Percentiles rank a stretch among this genome's conserved stretches.
These are phyloP conservation scores for Kuraishia piskuri DNA, from an alignment of 805 yeast genomes.

Conservation along the genomic window DNA sequence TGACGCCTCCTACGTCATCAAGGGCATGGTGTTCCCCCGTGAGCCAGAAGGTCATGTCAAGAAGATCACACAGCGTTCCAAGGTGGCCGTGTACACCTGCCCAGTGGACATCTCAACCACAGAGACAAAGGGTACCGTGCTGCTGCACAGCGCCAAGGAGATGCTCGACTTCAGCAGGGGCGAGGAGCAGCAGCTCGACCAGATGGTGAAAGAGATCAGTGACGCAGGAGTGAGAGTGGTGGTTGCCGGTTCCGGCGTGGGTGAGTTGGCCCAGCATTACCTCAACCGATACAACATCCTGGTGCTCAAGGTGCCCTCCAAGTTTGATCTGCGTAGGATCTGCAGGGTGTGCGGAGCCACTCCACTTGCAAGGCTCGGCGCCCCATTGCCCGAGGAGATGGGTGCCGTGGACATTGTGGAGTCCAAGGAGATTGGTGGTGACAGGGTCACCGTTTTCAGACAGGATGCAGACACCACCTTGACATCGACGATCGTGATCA, in stretches of 20 bases:
- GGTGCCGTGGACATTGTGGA: slow-evolving; percentile 84
- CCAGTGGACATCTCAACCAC: slow-evolving; percentile 93
- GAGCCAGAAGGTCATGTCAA: slow-evolving; percentile 93
- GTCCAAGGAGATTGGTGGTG: slow-evolving; percentile 94
- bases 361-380: slow-evolving; percentile 88
- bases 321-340: slow-evolving; percentile 88
- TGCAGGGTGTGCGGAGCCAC: slow-evolving; percentile 97
- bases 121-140: slow-evolving; percentile 97
- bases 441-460: slow-evolving; percentile 88
- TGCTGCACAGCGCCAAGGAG: slow-evolving; percentile 92
- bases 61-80: slow-evolving; percentile 50
- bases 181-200: slow-evolving; percentile 90
- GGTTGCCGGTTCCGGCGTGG: slow-evolving; percentile 90
- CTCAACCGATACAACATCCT: slow-evolving; percentile 79
- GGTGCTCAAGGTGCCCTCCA: slow-evolving; percentile 84
- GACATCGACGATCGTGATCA: slow-evolving; percentile 85
- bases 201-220: slow-evolving; percentile 69
- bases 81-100: slow-evolving; percentile 88
- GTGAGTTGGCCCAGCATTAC: slow-evolving; percentile 90
- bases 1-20: slow-evolving; percentile 65
- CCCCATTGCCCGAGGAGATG: slow-evolving; percentile 91
- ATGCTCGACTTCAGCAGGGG: slow-evolving; percentile 95
- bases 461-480: slow-evolving; percentile 57
- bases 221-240: slow-evolving; percentile 84
- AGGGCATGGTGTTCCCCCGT: slow-evolving; percentile 97